These are phyloP conservation scores for Carex littledalei DNA, from an alignment of 176 grass and related monocot species.

Conservation along the genomic window DNA sequence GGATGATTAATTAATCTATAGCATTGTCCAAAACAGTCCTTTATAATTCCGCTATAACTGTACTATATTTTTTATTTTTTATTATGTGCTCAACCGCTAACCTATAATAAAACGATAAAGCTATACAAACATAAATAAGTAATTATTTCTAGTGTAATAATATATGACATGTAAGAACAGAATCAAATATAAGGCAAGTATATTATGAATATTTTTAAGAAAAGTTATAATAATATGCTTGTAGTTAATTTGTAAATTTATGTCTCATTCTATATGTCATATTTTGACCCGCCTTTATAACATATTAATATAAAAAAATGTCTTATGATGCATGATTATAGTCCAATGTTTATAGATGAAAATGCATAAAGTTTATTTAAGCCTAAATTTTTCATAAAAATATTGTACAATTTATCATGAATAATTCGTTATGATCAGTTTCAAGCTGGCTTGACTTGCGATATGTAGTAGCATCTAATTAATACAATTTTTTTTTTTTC, in stretches of 20 bases:
- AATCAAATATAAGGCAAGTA: too few relatives aligned
- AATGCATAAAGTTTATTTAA: background rate
- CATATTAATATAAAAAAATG: too few relatives aligned
- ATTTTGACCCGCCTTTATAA: too few relatives aligned
- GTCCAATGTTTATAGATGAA: background rate
- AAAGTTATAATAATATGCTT: too few relatives aligned
- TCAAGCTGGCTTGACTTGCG: too few relatives aligned
- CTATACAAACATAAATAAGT: background rate
- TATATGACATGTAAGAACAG: too few relatives aligned
- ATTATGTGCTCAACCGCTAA: background rate
- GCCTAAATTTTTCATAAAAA: background rate
- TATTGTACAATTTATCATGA: background rate
- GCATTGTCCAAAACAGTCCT: background rate
- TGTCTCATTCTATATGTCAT: too few relatives aligned
- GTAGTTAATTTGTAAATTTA: too few relatives aligned
- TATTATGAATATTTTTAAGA: too few relatives aligned
- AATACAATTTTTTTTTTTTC: too few relatives aligned
- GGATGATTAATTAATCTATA: background rate
- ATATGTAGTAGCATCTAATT: too few relatives aligned
- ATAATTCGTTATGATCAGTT: background rate
- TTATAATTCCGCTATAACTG: background rate
- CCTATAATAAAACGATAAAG: background rate
- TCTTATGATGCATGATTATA: background rate
- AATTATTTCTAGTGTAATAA: background rate
- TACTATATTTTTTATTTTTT: background rate